Evolutionary conservation across 768 basidiomycete species (phyloP).

Genomic region (Paxillus ammoniavirescens): DNA sequence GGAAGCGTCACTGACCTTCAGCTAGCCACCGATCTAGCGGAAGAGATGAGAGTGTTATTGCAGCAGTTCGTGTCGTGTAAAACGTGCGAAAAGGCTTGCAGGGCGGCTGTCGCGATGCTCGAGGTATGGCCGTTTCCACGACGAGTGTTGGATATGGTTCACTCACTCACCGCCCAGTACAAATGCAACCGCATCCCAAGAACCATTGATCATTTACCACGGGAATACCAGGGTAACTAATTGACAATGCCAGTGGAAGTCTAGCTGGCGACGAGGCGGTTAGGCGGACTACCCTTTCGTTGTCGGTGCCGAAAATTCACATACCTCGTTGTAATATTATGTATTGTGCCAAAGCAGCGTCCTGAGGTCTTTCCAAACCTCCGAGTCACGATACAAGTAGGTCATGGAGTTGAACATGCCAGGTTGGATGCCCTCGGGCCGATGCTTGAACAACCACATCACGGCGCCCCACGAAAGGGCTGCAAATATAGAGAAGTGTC

Average conservation of each 20-base stretch:
- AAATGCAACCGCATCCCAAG: conserved; percentile 58
- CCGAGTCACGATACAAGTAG: conserved; percentile 93
- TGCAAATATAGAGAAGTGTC: conserved; percentile 84
- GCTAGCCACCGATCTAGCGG: conserved; percentile 63
- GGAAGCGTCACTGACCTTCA: conserved; percentile 7
- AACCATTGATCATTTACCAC: conserved; percentile 46
- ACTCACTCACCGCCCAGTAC: conserved; percentile 42
- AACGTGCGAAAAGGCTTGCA: conserved; percentile 57
- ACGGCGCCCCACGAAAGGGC: conserved; percentile 92
- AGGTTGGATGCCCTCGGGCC: conserved; percentile 88
- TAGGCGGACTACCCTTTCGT: neutral
- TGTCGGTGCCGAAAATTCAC: neutral
- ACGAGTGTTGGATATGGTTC: neutral
- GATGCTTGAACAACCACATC: conserved; percentile 93
- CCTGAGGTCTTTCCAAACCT: conserved; percentile 76
- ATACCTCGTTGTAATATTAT: conserved; percentile 30
- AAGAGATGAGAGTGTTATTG: conserved; percentile 58
- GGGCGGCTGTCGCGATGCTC: conserved; percentile 68
- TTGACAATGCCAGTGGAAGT: neutral
- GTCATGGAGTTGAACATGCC: conserved; percentile 97
- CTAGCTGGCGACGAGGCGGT: conserved; percentile 4
- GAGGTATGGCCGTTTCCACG: conserved; percentile 39
- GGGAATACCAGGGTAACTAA: conserved; percentile 22
- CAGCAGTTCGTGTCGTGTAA: conserved; percentile 49
- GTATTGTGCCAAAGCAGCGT: conserved; percentile 93